Evolutionary conservation across 495 filamentous ascomycete species (phyloP).

Genomic region (Parmelia sp.): DNA sequence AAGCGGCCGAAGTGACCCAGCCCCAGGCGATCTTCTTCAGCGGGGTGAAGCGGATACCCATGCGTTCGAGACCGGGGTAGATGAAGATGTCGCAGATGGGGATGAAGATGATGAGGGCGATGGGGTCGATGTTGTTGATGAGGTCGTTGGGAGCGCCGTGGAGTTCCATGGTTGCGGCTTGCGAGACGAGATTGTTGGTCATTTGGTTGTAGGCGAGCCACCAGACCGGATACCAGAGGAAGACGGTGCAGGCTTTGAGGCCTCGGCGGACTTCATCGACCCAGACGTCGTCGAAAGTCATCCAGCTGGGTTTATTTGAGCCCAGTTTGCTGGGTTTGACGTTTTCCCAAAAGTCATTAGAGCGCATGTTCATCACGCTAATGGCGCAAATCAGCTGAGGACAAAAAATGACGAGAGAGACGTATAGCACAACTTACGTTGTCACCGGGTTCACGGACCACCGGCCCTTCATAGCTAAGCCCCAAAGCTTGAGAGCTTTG

Average conservation of each 20-base stretch:
- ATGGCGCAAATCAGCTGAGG: neutral
- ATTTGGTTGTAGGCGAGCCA: slow-evolving; percentile 58
- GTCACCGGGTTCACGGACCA: slow-evolving; percentile 50
- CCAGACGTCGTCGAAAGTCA: slow-evolving; percentile 57
- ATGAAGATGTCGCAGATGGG: slow-evolving; percentile 63
- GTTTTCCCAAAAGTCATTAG: neutral
- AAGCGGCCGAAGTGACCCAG: slow-evolving; percentile 50
- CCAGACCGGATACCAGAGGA: slow-evolving; percentile 52
- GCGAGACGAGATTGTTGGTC: slow-evolving; percentile 52
- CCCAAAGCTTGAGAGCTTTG: slow-evolving; percentile 52
- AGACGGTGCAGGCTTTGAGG: slow-evolving; percentile 55
- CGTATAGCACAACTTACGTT: neutral
- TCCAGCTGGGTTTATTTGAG: slow-evolving; percentile 27
- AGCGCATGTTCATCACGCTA: neutral
- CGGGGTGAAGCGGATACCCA: slow-evolving; percentile 60
- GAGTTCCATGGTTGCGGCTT: slow-evolving; percentile 62
- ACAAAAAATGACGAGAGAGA: neutral
- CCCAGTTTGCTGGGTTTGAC: slow-evolving; percentile 28
- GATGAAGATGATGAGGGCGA: slow-evolving; percentile 72
- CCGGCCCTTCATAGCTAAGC: slow-evolving; percentile 48
- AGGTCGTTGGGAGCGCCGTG: slow-evolving; percentile 72
- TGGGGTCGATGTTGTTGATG: slow-evolving; percentile 68
- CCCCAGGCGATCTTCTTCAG: slow-evolving; percentile 67
- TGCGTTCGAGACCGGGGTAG: slow-evolving; percentile 59
- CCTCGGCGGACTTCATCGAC: slow-evolving; percentile 57